Conservation (phyloP, 1,139 yeast species). For the Sugiyamaella neomexicana region DNA sequence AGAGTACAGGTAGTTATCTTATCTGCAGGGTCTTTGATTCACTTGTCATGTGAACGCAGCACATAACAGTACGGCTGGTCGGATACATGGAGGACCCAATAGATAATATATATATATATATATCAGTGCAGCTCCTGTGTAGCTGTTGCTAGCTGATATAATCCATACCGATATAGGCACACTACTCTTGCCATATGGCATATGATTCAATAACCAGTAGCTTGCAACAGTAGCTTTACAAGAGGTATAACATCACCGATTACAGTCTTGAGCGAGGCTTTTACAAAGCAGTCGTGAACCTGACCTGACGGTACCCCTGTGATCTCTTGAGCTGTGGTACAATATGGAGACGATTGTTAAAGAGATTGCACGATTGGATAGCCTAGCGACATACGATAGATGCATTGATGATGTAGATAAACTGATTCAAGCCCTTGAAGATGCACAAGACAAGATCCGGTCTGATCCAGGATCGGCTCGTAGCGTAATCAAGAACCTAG, state of each 20-base stretch:
- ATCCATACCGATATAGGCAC: too few species aligned
- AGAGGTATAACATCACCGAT: neutral
- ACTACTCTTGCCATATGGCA: neutral
- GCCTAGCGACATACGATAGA: constrained; percentile 33
- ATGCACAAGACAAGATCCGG: constrained; percentile 27
- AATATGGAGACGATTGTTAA: constrained; percentile 36
- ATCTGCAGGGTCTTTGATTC: too few species aligned
- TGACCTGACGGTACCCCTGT: neutral
- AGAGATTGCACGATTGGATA: constrained; percentile 34
- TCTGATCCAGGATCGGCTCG: constrained; percentile 6
- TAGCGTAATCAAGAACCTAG: constrained; percentile 10
- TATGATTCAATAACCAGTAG: neutral
- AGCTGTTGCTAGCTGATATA: neutral
- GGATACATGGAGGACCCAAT: too few species aligned
- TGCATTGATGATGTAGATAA: constrained; percentile 37
- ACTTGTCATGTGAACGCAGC: too few species aligned
- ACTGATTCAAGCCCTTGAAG: constrained; percentile 34
- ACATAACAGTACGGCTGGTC: too few species aligned
- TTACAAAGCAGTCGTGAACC: too few species aligned
- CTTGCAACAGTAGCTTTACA: neutral
- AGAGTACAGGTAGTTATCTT: too few species aligned
- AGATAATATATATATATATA: too few species aligned
- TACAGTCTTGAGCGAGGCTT: too few species aligned
- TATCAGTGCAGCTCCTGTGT: neutral
- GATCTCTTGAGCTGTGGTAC: neutral